Base-by-base conservation (phyloP, 1,139 yeast species). In the Geotrichum australiense region DNA sequence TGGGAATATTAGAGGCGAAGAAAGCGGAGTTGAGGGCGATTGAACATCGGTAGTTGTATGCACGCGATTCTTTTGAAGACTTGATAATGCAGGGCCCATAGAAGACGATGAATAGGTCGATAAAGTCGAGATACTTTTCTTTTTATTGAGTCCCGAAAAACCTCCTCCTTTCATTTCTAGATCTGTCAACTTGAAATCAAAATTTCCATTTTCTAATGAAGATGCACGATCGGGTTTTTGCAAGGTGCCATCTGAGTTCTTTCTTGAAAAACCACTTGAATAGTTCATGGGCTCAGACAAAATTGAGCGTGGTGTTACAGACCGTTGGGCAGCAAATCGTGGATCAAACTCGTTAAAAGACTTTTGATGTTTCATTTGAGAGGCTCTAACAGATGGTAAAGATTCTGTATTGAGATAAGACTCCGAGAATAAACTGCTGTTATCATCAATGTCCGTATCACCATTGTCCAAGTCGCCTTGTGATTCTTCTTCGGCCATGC, bases 1-100 rank as follows among this genome's bases (percentile, higher is more conserved):
- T 4, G 63, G 60, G 28, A 48, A 48, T 16, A 58, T 35, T 29
- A 56, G 35, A 1, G 63, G 62, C 1, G 62, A 58, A 10, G 58
- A 47, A 18, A 50, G 51, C 3, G 61, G 59, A 2, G 61, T 52
- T 21, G 53, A 49, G 7, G 61, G 59, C 1, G 60, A 56, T 15
- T 35, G 41, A 22, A 25, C 27, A 15, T 41, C 45, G 2, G 43
- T 20, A 12, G 40, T 24, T 24, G 45, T 24, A n/a, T 42, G 44
- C 7, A 45, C 39, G 12, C 45, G 25, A 15, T 45, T 45, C 11
- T 45, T 34, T 25, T 45, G 47, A 14, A 45, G 21, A 30, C 47
- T 45, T 2, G 45, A 38, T 29, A 38, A 37, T 3, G 41, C 32
- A 24, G 28, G 37, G 2, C 37, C 37, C 7, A 22, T 29, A 22